phyloP scores from a whole-genome alignment of 1,139 yeast genomes.

The Geotrichum reessii region DNA sequence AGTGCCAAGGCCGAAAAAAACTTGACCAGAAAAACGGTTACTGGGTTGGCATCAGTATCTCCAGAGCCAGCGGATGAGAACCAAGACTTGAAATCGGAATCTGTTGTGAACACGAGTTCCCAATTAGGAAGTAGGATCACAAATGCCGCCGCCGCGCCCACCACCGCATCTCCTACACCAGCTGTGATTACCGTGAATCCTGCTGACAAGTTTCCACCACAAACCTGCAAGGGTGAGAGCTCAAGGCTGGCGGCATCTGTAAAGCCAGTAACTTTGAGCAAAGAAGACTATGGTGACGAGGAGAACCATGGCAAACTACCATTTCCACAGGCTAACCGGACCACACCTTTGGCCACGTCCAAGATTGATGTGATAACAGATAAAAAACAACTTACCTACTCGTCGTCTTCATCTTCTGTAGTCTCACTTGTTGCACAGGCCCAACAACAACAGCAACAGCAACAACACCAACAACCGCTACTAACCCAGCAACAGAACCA shows the following conservation, averaged over 20 bases:
- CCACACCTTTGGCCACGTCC: not conserved
- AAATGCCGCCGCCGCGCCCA: not conserved
- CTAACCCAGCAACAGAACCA: constrained; percentile 22
- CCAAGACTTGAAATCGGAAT: not conserved
- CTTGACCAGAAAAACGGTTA: not conserved
- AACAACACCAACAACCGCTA: constrained; percentile 18
- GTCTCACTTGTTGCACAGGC: not conserved
- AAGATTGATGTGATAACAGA: constrained; percentile 1
- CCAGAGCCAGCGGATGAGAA: not conserved
- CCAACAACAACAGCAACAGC: constrained; percentile 17
- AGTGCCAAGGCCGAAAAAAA: not conserved
- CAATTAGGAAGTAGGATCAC: not conserved
- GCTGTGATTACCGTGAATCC: too few relatives aligned
- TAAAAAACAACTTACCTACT: constrained; percentile 5
- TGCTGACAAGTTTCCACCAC: too few relatives aligned
- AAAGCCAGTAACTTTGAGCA: not conserved
- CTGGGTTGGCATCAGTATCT: not conserved
- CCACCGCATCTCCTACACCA: not conserved
- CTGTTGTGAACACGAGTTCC: not conserved
- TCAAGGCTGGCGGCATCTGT: not conserved
- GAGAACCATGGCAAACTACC: constrained; percentile 1
- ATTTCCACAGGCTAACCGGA: not conserved
- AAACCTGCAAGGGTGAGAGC: too few relatives aligned
- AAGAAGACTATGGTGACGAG: not conserved
- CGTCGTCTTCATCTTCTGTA: constrained; percentile 9